Percentiles rank a stretch among this genome's conserved stretches.
Conservation (phyloP, 2,329 filamentous ascomycete genomes). For the Cladophialophora immunda region DNA sequence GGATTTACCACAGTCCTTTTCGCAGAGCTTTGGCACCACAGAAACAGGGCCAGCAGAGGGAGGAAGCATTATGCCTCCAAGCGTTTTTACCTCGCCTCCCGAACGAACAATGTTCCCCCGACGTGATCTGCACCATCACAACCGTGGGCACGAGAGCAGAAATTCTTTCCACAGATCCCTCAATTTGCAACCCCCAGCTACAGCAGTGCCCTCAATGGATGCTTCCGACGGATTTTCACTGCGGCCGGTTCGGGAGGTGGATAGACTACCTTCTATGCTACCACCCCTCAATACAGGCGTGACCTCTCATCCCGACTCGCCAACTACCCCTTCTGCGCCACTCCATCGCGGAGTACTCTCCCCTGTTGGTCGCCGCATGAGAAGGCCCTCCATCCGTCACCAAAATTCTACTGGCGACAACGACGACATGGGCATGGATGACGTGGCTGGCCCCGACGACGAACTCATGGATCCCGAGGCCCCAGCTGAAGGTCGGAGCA, state of each 20-base stretch:
- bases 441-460: conserved; percentile 71
- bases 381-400: conserved; percentile 86
- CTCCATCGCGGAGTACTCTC: conserved; percentile 64
- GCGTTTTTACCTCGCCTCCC: conserved; percentile 74
- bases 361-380: conserved; percentile 65
- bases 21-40: conserved; percentile 49
- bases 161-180: conserved; percentile 61
- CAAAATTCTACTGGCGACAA: conserved; percentile 87
- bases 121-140: conserved; percentile 55
- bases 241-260: conserved; percentile 80
- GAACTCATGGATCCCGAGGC: conserved; percentile 66
- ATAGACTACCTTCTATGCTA: conserved; percentile 84
- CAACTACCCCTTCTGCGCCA: conserved; percentile 81
- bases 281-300: conserved; percentile 73
- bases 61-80: conserved; percentile 67
- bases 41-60: conserved; percentile 65
- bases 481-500: conserved; percentile 75
- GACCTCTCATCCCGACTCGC: conserved; percentile 89
- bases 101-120: conserved; percentile 72
- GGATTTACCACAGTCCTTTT: conserved; percentile 72
- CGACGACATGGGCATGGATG: conserved; percentile 86
- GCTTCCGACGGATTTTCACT: conserved; percentile 74
- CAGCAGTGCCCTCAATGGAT: conserved; percentile 73
- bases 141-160: conserved; percentile 54
- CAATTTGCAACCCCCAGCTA: conserved; percentile 71